A percentile compares a stretch with the other conserved stretches of the same genome.
Conservation (phyloP, 306 rosid species). For the Pyrus bretschneideri region DNA sequence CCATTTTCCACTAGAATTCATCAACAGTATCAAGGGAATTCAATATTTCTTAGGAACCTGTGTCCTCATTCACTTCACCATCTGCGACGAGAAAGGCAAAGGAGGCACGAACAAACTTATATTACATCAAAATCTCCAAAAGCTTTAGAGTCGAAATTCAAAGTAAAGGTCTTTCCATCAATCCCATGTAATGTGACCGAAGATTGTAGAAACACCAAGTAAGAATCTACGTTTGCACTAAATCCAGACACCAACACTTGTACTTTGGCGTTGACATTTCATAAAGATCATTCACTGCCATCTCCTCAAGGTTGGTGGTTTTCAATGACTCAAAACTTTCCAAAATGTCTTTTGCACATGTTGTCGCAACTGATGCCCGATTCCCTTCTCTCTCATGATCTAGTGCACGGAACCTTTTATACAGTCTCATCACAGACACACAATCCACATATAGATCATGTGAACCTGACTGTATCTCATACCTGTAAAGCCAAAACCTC, state of each 20-base stretch:
- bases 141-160: background rate
- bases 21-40: too few species aligned
- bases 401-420: constrained; percentile 56
- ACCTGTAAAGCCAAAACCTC: constrained; percentile 46
- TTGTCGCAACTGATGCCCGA: constrained; percentile 10
- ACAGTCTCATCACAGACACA: constrained; percentile 69
- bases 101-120: background rate
- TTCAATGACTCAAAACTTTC: constrained; percentile 24
- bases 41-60: too few species aligned
- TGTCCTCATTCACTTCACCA: background rate
- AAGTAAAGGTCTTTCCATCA: background rate
- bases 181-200: background rate
- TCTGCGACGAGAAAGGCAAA: background rate
- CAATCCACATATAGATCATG: constrained; percentile 75
- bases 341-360: background rate
- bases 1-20: too few species aligned
- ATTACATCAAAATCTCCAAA: background rate
- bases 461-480: constrained; percentile 50
- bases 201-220: background rate
- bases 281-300: constrained; percentile 56
- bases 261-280: constrained; percentile 52
- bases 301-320: constrained; percentile 44
- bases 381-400: constrained; percentile 32
- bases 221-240: background rate
- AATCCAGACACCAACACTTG: constrained; percentile 82